These are phyloP conservation scores for Melampsora americana DNA, from an alignment of 1,284 basidiomycete genomes.

Conservation along the genomic window DNA sequence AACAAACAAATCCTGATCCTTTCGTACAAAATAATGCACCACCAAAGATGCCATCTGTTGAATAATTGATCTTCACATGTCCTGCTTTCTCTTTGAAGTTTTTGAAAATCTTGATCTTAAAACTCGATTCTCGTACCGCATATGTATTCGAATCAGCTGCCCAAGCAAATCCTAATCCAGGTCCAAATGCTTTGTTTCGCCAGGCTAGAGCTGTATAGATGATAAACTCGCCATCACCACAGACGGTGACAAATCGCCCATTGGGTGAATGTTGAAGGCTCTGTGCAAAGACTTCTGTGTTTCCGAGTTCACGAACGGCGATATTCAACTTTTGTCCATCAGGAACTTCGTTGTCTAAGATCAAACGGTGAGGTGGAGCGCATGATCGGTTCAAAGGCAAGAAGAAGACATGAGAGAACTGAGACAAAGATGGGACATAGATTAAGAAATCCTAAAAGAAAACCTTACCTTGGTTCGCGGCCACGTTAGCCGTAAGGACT, in stretches of 20 bases:
- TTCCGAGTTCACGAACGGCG: slow-evolving; percentile 83
- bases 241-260: slow-evolving; percentile 91
- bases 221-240: slow-evolving; percentile 93
- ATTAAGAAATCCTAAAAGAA: not conserved
- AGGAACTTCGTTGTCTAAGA: slow-evolving; percentile 60
- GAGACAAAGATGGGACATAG: not conserved
- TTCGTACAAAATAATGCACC: slow-evolving; percentile 81
- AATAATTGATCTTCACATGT: slow-evolving; percentile 72
- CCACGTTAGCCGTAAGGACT: slow-evolving; percentile 83
- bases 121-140: slow-evolving; percentile 75
- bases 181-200: slow-evolving; percentile 97
- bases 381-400: slow-evolving; percentile 24
- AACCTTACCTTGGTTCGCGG: slow-evolving; percentile 56
- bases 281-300: slow-evolving; percentile 89
- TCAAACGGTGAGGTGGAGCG: slow-evolving; percentile 45
- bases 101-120: slow-evolving; percentile 77
- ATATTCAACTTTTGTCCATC: slow-evolving; percentile 81
- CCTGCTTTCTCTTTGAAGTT: slow-evolving; percentile 78
- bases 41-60: slow-evolving; percentile 79
- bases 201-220: slow-evolving; percentile 98
- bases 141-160: slow-evolving; percentile 95
- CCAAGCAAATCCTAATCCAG: slow-evolving; percentile 92
- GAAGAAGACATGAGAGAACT: not conserved
- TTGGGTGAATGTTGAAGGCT: slow-evolving; percentile 88
- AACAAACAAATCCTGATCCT: slow-evolving; percentile 87